Base-by-base conservation (phyloP, 345 rosid genomes). In the Dipteronia dyeriana region DNA sequence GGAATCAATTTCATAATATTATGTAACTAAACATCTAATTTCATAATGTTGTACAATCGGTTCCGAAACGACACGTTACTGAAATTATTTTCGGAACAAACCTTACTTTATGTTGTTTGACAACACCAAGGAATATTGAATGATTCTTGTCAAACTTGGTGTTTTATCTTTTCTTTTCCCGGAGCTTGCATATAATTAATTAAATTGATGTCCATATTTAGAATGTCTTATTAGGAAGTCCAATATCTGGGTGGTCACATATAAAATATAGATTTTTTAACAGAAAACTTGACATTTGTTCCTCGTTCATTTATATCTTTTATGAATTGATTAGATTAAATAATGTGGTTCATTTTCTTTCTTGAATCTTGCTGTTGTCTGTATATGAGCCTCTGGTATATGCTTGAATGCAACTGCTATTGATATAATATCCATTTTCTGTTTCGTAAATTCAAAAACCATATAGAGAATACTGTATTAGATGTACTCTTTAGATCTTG, bases 261-360 rank as follows among this genome's bases (percentile, higher is more conserved):
- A 17, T 57, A 68, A 2, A 66, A 38, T 60, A 60, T 39, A 8
- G 25, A 20, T 70, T 70, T 62, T 47, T 41, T 2, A 61, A 66
- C 59, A 9, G 72, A 59, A 64, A 23, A 25, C 75, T 62, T 51
- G 51, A 51, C 68, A 31, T 69, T 61, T 68, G 56, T 57, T 26
- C 69, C 60, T 12, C 20, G 60, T 22, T 59, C 67, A 43, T 26
- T 60, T 59, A 14, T 62, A 13, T 2, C 38, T 56, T 19, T 63
- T 12, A 19, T 19, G 47, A 62, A 25, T 56, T 2, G 22, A 59
- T 31, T 16, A 53, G 10, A 71, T 26, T 11, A 19, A 71, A 9
- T 22, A 39, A 73, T 73, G 12, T 13, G 29, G 7, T 7, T 59
- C 10, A 6, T 73, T 43, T 68, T 4, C 19, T 20, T 56, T 14